Conservation (phyloP, 371 early-diverging fungal species). For the Saksenaea oblongispora region DNA sequence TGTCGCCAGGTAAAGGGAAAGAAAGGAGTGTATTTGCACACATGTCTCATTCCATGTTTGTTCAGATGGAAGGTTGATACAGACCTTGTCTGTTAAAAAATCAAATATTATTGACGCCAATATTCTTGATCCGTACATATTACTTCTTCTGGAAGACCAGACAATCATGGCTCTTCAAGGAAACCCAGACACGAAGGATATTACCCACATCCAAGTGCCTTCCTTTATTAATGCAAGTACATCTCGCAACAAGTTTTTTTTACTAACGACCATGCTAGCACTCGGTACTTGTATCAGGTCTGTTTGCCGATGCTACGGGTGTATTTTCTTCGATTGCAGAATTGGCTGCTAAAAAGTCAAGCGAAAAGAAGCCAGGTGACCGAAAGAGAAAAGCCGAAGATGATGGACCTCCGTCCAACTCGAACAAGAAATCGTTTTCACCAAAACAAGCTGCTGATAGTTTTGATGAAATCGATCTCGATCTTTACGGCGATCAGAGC, state of each 20-base stretch:
- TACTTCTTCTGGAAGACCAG: slow-evolving; percentile 70
- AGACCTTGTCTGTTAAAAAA: slow-evolving; percentile 65
- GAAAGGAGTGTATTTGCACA: too few relatives aligned
- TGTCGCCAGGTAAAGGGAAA: slow-evolving; percentile 58
- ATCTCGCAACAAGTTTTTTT: not conserved
- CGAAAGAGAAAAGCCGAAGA: slow-evolving; percentile 35
- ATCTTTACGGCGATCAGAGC: slow-evolving; percentile 61
- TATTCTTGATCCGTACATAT: slow-evolving; percentile 80
- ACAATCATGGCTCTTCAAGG: slow-evolving; percentile 62
- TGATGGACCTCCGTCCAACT: slow-evolving; percentile 4
- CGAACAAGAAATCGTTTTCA: slow-evolving; percentile 15
- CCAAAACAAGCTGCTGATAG: slow-evolving; percentile 21
- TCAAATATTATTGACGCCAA: slow-evolving; percentile 69
- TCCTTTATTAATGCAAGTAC: slow-evolving; percentile 42
- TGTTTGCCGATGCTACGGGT: slow-evolving; percentile 63
- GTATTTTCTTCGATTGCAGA: slow-evolving; percentile 36
- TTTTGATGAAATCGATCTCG: slow-evolving; percentile 64
- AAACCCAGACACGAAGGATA: slow-evolving; percentile 52
- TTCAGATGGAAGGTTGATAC: slow-evolving; percentile 59
- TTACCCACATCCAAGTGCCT: slow-evolving; percentile 38
- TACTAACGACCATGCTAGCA: not conserved
- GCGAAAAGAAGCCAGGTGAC: slow-evolving; percentile 5
- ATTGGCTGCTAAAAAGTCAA: slow-evolving; percentile 28
- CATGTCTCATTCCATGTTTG: not conserved
- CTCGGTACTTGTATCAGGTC: slow-evolving; percentile 32